Conservation (phyloP, 1,139 yeast species). For the Saccharomycopsis hybrid region DNA sequence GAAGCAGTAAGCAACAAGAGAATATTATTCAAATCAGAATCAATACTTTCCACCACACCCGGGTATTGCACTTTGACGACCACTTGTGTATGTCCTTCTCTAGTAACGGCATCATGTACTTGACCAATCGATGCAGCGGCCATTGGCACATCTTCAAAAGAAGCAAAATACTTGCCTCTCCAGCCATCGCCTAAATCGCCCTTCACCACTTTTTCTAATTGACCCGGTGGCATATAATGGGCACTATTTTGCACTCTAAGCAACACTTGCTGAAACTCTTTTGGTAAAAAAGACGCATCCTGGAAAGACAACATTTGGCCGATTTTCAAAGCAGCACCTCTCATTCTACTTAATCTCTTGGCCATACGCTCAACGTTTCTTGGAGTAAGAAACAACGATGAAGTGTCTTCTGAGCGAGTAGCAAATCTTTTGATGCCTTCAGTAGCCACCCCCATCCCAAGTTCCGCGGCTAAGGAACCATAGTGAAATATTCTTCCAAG, state of each 20-base stretch:
- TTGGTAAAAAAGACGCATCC: constrained; percentile 77
- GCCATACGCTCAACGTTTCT: constrained; percentile 85
- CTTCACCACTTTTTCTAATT: constrained; percentile 70
- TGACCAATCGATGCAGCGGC: constrained; percentile 99
- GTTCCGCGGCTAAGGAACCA: constrained; percentile 87
- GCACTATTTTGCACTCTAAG: constrained; percentile 89
- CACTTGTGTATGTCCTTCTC: constrained; percentile 53
- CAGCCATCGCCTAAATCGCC: constrained; percentile 73
- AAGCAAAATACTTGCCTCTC: constrained; percentile 60
- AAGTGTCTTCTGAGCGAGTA: constrained; percentile 35
- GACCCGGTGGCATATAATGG: constrained; percentile 93
- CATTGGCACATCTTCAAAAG: constrained; percentile 82
- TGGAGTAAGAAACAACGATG: constrained; percentile 66
- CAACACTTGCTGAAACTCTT: constrained; percentile 74
- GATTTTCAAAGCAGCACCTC: constrained; percentile 95
- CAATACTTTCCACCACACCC: constrained; percentile 92
- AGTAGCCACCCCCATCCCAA: constrained; percentile 78
- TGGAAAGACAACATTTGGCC: constrained; percentile 96
- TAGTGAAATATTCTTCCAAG: constrained; percentile 85
- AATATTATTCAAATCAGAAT: constrained; percentile 84
- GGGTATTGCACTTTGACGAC: constrained; percentile 97
- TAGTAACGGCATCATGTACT: constrained; percentile 79
- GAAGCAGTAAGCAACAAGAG: constrained; percentile 81
- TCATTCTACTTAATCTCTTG: constrained; percentile 81
- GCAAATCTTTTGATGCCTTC: constrained; percentile 72